Base-by-base conservation (phyloP, 2,329 filamentous ascomycete genomes). In the Macrophomina tecta region DNA sequence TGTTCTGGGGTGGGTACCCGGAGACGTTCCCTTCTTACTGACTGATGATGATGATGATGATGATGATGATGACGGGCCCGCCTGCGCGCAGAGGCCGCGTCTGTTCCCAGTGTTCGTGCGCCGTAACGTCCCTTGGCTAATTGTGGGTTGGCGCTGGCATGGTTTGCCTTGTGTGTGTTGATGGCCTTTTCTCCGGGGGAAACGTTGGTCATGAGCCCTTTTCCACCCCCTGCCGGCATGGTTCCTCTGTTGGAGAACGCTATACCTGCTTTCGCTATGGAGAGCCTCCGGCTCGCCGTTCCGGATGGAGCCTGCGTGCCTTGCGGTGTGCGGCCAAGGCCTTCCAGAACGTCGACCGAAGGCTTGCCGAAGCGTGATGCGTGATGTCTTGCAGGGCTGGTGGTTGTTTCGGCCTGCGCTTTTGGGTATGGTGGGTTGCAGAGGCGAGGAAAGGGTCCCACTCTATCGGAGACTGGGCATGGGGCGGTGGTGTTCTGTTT, bases 301-400 rank as follows among this genome's bases (percentile, higher is more conserved):
- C 53, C 53, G 53, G n/a, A 28, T 49, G n/a, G n/a, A 23, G 23
- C 23, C 23, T 23, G 23, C 23, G 23, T 23, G 8, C 46, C 42
- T 45, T 45, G 42, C 42, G 42, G 42, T 45, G 42, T 14, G 42
- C 8, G 16, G 42, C 42, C 42, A 45, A 45, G 42, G 42, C 14
- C 23, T 60, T 60, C 55, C 42, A 60, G 55, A 60, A 60, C 30
- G 55, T 16, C 8, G 12, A 45, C 42, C 42, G 49, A 52, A 52
- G 49, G 49, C 11, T 32, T 46, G 18, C 42, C 30, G 51, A 36
- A 53, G 51, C 30, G 30, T 52, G 49, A 23, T 23, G 23, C 3
- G 11, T 32, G 49, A 30, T 32, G 49, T 36, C 16, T 23, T 23
- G 46, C 46, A 8, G 18, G 46, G 16, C 12, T 49, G n/a, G 23